Evolutionary conservation across 345 rosid species (phyloP).

Genomic region (Sonneratia caseolaris): DNA sequence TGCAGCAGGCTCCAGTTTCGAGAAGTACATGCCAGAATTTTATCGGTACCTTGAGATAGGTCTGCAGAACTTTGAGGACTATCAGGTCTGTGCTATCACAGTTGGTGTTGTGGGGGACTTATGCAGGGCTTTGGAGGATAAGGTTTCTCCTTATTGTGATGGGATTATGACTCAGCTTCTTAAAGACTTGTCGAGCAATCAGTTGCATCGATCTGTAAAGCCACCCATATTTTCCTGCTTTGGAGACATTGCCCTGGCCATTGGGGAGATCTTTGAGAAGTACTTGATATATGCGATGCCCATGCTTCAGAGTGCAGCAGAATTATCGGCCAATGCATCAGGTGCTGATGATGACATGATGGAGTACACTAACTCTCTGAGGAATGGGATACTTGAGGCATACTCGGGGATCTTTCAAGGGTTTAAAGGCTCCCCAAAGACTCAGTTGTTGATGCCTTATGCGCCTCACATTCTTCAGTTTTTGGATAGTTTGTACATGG

Average conservation of each 20-base stretch:
- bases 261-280: conserved; percentile 42
- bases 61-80: conserved; percentile 40
- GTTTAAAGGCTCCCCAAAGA: conserved; percentile 38
- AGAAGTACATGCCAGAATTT: conserved; percentile 36
- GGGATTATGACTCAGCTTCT: conserved; percentile 48
- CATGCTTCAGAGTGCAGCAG: conserved; percentile 46
- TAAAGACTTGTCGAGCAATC: conserved; percentile 39
- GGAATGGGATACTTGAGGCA: conserved; percentile 41
- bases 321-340: conserved; percentile 29
- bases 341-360: conserved; percentile 34
- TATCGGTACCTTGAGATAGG: conserved; percentile 37
- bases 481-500: conserved; percentile 37
- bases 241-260: conserved; percentile 40
- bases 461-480: conserved; percentile 40
- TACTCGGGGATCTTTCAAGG: conserved; percentile 45
- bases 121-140: conserved; percentile 41
- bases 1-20: conserved; percentile 34
- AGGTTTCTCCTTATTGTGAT: conserved; percentile 33
- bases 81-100: conserved; percentile 40
- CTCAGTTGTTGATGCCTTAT: conserved; percentile 38
- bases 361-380: conserved; percentile 36
- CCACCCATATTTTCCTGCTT: conserved; percentile 45
- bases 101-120: conserved; percentile 44
- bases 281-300: conserved; percentile 43
- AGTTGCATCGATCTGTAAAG: conserved; percentile 41